Evolutionary conservation across 192 early-diverging fungal species (phyloP).

Genomic region (Umbelopsis isabellina): DNA sequence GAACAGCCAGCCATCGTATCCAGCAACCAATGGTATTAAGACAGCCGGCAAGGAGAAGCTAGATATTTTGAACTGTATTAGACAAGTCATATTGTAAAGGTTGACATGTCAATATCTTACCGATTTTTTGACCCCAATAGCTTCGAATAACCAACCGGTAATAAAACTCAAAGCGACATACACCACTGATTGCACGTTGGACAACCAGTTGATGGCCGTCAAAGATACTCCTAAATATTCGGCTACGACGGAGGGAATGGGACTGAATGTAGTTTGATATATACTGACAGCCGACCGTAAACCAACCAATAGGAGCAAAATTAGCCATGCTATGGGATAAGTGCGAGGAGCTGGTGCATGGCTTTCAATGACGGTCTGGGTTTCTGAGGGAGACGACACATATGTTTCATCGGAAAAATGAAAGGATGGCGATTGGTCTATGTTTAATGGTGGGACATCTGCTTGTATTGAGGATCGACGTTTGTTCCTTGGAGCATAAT

Average conservation of each 20-base stretch:
- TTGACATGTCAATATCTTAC: conserved; percentile 23
- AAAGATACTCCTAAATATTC: conserved; percentile 34
- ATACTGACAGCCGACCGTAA: conserved; percentile 33
- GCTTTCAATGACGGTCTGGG: conserved; percentile 7
- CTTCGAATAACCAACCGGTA: conserved; percentile 42
- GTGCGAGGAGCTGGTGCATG: conserved; percentile 3
- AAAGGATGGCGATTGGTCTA: neutral
- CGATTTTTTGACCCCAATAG: conserved; percentile 35
- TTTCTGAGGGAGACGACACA: conserved; percentile 9
- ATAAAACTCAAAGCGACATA: conserved; percentile 40
- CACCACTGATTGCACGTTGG: conserved; percentile 40
- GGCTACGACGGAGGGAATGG: conserved; percentile 26
- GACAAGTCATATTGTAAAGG: neutral
- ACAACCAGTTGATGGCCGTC: conserved; percentile 40
- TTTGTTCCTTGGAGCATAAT: neutral
- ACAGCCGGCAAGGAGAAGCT: conserved; percentile 36
- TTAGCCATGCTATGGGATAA: conserved; percentile 42
- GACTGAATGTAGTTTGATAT: conserved; percentile 39
- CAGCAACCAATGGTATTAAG: conserved; percentile 28
- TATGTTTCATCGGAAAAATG: conserved; percentile 12
- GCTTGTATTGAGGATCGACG: neutral
- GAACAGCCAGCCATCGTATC: conserved; percentile 32
- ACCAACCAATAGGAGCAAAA: conserved; percentile 30
- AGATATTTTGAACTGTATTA: neutral
- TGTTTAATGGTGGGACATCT: neutral